Evolutionary conservation across 2,329 filamentous ascomycete species (phyloP).

Genomic region (Microcyclospora tardicrescens): DNA sequence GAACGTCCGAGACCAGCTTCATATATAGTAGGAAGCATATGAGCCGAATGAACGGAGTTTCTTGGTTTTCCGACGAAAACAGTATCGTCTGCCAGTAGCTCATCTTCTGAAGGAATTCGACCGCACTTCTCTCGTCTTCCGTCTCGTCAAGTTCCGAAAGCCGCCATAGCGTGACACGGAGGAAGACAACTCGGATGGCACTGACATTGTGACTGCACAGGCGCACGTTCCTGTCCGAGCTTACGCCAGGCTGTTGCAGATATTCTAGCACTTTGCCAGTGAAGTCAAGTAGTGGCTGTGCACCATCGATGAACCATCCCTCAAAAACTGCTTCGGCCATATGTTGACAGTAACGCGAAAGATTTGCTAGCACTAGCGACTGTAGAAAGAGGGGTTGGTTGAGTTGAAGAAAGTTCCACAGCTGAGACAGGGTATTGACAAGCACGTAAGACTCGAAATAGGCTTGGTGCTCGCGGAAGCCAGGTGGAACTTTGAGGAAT

Average conservation of each 20-base stretch:
- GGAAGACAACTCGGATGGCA: conserved; percentile 62
- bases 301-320: conserved; percentile 89
- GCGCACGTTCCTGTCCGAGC: conserved; percentile 72
- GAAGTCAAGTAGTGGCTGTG: conserved; percentile 72
- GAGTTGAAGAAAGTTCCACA: conserved; percentile 57
- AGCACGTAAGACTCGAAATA: conserved; percentile 90
- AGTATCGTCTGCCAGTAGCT: conserved; percentile 94
- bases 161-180: conserved; percentile 65
- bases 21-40: conserved; percentile 89
- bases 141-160: conserved; percentile 71
- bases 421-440: conserved; percentile 56
- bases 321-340: conserved; percentile 86
- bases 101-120: conserved; percentile 68
- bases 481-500: conserved; percentile 77
- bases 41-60: conserved; percentile 70
- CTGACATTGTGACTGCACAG: conserved; percentile 75
- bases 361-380: conserved; percentile 72
- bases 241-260: conserved; percentile 71
- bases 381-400: conserved; percentile 64
- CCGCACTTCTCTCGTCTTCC: conserved; percentile 48
- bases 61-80: conserved; percentile 60
- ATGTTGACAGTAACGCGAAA: conserved; percentile 67
- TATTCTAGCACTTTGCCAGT: conserved; percentile 76
- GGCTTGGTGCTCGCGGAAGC: conserved; percentile 86
- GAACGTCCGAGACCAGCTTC: conserved; percentile 62